These are phyloP conservation scores for Harringtonia aguacate DNA, from an alignment of 2,329 filamentous ascomycete species.

Conservation along the genomic window DNA sequence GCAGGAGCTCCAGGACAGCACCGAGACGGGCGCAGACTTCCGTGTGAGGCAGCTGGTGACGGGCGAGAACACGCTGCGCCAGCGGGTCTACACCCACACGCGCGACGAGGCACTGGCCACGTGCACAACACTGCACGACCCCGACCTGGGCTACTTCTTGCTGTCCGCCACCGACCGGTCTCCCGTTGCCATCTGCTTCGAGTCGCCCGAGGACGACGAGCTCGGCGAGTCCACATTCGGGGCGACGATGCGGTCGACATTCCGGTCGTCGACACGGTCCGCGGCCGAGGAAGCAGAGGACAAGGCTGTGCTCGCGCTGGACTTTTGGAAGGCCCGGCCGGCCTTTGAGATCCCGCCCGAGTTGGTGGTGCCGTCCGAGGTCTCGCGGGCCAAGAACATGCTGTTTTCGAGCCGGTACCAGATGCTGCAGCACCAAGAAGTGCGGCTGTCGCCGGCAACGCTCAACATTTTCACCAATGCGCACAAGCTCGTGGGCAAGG, in stretches of 20 bases:
- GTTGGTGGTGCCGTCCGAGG: slow-evolving; percentile 14
- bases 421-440: slow-evolving; percentile 51
- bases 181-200: slow-evolving; percentile 48
- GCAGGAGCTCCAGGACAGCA: slow-evolving; percentile 45
- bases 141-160: slow-evolving; percentile 53
- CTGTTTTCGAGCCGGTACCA: slow-evolving; percentile 50
- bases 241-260: slow-evolving; percentile 25
- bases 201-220: slow-evolving; percentile 43
- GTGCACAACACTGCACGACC: slow-evolving; percentile 42
- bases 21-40: slow-evolving; percentile 49
- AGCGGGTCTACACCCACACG: slow-evolving; percentile 46
- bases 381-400: slow-evolving; percentile 34
- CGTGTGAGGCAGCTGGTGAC: slow-evolving; percentile 49
- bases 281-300: slow-evolving; percentile 22
- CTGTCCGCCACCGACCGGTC: slow-evolving; percentile 48
- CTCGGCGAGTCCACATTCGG: slow-evolving; percentile 17
- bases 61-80: slow-evolving; percentile 43
- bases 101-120: slow-evolving; percentile 40
- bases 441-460: slow-evolving; percentile 60
- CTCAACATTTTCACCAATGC: slow-evolving; percentile 62
- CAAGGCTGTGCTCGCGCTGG: slow-evolving; percentile 36
- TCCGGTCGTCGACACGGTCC: slow-evolving; percentile 14
- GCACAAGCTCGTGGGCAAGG: slow-evolving; percentile 58
- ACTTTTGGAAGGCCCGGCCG: slow-evolving; percentile 36
- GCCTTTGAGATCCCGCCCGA: slow-evolving; percentile 13